Percentiles rank a stretch among this genome's conserved stretches.
phyloP scores from a whole-genome alignment of 2,329 filamentous ascomycete species.

The Fusarium abutilonis region DNA sequence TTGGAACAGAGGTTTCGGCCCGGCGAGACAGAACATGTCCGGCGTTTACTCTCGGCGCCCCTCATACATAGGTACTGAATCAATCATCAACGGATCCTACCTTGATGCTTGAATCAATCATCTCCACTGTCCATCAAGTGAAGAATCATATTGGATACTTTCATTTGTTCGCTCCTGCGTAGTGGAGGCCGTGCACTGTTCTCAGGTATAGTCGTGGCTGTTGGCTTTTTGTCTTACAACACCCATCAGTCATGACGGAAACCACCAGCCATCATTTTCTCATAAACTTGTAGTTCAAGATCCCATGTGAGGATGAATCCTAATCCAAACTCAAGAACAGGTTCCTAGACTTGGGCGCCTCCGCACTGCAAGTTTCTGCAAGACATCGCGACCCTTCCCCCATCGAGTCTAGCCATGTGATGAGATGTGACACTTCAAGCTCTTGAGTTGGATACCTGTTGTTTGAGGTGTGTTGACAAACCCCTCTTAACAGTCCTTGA shows the following conservation, averaged over 20 bases:
- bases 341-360: slow-evolving; percentile 5
- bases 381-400: slow-evolving; percentile 30
- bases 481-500: slow-evolving; percentile 15
- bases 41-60: neutral
- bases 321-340: neutral
- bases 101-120: neutral
- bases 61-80: slow-evolving; percentile 1
- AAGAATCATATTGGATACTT: neutral
- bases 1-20: slow-evolving; percentile 10
- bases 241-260: neutral
- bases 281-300: neutral
- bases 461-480: slow-evolving; percentile 16
- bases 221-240: slow-evolving; percentile 10
- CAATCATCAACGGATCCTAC: slow-evolving; percentile 9
- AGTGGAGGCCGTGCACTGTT: slow-evolving; percentile 19
- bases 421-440: slow-evolving; percentile 33
- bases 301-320: slow-evolving; percentile 10
- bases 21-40: slow-evolving; percentile 27
- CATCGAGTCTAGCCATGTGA: slow-evolving; percentile 39
- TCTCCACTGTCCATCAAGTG: neutral
- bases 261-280: neutral
- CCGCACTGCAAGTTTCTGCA: slow-evolving; percentile 30
- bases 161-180: slow-evolving; percentile 12
- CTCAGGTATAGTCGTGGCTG: slow-evolving; percentile 12
- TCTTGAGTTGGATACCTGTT: slow-evolving; percentile 26